Evolutionary conservation across 306 rosid species (phyloP).

Genomic region (Acacia confusa): DNA sequence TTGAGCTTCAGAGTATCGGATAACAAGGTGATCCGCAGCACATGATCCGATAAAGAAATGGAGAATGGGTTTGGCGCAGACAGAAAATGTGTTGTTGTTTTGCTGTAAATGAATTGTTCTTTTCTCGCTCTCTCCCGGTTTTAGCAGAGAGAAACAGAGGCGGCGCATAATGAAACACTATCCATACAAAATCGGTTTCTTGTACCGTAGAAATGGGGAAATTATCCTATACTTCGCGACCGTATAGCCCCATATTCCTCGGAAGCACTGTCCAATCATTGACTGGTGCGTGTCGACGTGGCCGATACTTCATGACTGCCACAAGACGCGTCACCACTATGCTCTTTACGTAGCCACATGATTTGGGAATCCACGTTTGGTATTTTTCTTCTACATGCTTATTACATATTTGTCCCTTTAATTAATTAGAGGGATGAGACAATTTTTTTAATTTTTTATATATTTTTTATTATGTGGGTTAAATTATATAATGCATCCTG

Average conservation of each 20-base stretch:
- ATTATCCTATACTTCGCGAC: not conserved
- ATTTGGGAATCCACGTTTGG: too few relatives aligned
- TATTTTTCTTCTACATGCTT: too few relatives aligned
- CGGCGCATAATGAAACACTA: conserved; percentile 25
- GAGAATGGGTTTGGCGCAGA: not conserved
- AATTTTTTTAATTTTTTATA: too few relatives aligned
- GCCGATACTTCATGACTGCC: not conserved
- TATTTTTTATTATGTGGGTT: too few relatives aligned
- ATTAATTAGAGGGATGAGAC: too few relatives aligned
- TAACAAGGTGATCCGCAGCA: conserved; percentile 15
- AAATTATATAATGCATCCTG: too few relatives aligned
- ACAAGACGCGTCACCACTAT: not conserved
- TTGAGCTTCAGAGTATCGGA: not conserved
- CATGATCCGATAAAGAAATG: not conserved
- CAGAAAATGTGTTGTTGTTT: not conserved
- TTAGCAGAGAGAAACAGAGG: conserved; percentile 37
- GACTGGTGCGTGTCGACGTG: not conserved
- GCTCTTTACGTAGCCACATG: not conserved
- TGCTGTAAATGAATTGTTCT: not conserved
- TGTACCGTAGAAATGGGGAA: conserved; percentile 27
- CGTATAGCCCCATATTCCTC: not conserved
- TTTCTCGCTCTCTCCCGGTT: conserved; percentile 12
- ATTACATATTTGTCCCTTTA: too few relatives aligned
- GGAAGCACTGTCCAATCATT: not conserved
- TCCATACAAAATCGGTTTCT: conserved; percentile 35